phyloP scores from a whole-genome alignment of 192 early-diverging fungal species.

The Mortierella hygrophila region DNA sequence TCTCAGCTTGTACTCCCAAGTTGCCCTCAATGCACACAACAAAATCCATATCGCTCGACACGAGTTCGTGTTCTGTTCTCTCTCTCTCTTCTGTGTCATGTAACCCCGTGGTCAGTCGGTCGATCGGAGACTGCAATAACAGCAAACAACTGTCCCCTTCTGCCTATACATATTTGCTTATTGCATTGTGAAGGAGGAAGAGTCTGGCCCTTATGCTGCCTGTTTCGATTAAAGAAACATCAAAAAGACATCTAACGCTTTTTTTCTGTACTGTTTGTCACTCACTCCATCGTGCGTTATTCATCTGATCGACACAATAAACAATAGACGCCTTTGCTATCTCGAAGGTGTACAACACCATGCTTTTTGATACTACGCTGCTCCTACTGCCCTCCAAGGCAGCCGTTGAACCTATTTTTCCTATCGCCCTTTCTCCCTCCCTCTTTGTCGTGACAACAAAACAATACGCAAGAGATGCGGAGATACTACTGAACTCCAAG shows the following conservation, averaged over 20 bases:
- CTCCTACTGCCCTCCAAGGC: not conserved
- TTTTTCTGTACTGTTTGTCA: not conserved
- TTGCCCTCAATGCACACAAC: not conserved
- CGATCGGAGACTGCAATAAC: not conserved
- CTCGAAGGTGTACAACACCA: not conserved
- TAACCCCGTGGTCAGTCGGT: not conserved
- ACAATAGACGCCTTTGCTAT: not conserved
- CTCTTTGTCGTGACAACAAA: not conserved
- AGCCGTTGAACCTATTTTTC: not conserved
- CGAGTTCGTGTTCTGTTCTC: not conserved
- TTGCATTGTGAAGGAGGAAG: not conserved
- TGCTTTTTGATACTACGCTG: not conserved
- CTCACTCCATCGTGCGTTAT: not conserved
- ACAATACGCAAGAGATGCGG: not conserved
- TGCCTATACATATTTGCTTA: no score
- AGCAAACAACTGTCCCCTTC: not conserved
- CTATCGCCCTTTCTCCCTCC: not conserved
- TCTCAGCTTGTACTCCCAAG: not conserved
- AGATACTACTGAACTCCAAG: no score
- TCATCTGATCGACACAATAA: not conserved
- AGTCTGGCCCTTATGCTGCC: not conserved
- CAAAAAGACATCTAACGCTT: not conserved
- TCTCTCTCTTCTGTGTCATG: not conserved
- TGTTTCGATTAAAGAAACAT: no score
- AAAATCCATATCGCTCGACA: not conserved